A percentile compares a stretch with the other conserved stretches of the same genome.
Evolutionary conservation across 2,329 filamentous ascomycete species (phyloP).

Genomic region (Aspergillus sergii): DNA sequence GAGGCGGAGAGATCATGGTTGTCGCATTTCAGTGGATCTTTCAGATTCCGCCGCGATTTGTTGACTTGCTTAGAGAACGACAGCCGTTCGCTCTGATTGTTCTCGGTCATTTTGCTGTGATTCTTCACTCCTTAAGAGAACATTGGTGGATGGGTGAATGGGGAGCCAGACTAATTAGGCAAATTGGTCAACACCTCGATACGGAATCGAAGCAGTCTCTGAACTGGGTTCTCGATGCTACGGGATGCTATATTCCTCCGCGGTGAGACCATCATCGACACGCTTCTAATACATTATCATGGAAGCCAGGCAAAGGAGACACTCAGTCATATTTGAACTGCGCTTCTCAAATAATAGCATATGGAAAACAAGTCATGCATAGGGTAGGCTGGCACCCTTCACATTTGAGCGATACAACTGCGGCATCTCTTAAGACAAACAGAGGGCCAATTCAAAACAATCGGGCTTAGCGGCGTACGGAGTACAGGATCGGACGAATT

Average conservation of each 20-base stretch:
- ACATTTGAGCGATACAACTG: not conserved
- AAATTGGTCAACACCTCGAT: constrained; percentile 47
- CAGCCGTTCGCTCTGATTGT: constrained; percentile 47
- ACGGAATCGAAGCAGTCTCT: constrained; percentile 31
- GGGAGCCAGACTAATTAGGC: constrained; percentile 65
- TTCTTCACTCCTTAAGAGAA: constrained; percentile 61
- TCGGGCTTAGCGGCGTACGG: not conserved
- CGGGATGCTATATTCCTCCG: constrained; percentile 30
- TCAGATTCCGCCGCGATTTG: constrained; percentile 63
- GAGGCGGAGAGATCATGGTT: constrained; percentile 31
- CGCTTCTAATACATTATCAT: not conserved
- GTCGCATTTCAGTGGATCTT: constrained; percentile 60
- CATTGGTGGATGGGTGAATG: constrained; percentile 74
- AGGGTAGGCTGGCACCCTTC: not conserved
- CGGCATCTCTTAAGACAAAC: not conserved
- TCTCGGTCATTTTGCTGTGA: constrained; percentile 47
- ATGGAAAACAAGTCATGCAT: not conserved
- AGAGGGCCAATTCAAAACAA: not conserved
- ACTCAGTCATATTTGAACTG: too few relatives aligned
- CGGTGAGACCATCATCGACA: constrained; percentile 7
- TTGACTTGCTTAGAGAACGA: constrained; percentile 45
- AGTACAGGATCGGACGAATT: not conserved
- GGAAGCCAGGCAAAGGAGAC: not conserved
- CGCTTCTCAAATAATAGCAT: not conserved
- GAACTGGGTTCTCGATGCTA: constrained; percentile 38